These are phyloP conservation scores for Vachellia pachyceras DNA, from an alignment of 306 rosid genomes.

Conservation along the genomic window DNA sequence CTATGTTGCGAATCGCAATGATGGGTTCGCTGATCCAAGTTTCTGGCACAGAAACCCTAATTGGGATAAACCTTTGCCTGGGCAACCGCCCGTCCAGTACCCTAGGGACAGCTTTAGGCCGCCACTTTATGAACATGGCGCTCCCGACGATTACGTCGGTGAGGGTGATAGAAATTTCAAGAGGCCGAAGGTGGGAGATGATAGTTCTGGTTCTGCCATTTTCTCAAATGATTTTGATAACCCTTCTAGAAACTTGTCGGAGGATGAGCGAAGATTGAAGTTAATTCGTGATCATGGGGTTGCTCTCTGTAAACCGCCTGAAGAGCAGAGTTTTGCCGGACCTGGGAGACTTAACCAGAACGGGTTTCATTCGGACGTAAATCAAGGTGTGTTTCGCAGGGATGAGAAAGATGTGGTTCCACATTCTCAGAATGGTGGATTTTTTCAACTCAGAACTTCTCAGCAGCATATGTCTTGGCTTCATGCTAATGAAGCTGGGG, in stretches of 20 bases:
- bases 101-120: slow-evolving; percentile 37
- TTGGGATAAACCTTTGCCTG: slow-evolving; percentile 25
- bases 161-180: slow-evolving; percentile 64
- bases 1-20: background rate
- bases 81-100: slow-evolving; percentile 29
- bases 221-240: background rate
- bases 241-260: slow-evolving; percentile 36
- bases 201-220: slow-evolving; percentile 8
- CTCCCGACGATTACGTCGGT: slow-evolving; percentile 33
- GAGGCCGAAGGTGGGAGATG: slow-evolving; percentile 65
- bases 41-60: slow-evolving; percentile 38
- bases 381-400: background rate
- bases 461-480: slow-evolving; percentile 15
- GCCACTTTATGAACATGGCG: slow-evolving; percentile 37
- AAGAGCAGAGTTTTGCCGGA: slow-evolving; percentile 7
- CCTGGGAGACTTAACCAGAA: slow-evolving; percentile 8
- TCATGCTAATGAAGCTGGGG: slow-evolving; percentile 15
- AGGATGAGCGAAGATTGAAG: slow-evolving; percentile 75
- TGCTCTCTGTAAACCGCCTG: slow-evolving; percentile 38
- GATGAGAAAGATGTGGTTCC: slow-evolving; percentile 15
- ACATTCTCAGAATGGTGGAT: slow-evolving; percentile 11
- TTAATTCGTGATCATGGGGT: slow-evolving; percentile 89
- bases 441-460: slow-evolving; percentile 7
- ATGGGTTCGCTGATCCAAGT: slow-evolving; percentile 18
- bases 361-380: slow-evolving; percentile 19